phyloP scores from a whole-genome alignment of 495 filamentous ascomycete genomes.

The Trichocladium uniseriatum region DNA sequence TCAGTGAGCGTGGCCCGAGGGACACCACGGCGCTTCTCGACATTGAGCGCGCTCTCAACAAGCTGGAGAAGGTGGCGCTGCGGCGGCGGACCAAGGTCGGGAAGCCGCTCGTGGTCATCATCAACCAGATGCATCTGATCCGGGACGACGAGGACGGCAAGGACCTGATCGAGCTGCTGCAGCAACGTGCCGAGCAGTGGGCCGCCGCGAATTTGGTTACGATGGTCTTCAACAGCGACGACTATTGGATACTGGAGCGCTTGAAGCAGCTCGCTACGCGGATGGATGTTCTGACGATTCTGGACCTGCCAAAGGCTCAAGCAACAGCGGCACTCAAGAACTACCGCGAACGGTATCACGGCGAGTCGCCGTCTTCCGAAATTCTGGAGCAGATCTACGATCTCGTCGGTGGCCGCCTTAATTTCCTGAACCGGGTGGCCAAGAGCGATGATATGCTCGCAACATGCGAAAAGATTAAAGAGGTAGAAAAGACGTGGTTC shows the following conservation, averaged over 20 bases:
- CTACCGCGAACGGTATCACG: conserved; percentile 63
- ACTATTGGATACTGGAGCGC: conserved; percentile 96
- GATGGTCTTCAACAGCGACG: conserved; percentile 85
- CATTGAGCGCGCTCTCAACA: conserved; percentile 94
- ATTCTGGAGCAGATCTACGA: conserved; percentile 71
- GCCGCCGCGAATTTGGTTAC: conserved; percentile 82
- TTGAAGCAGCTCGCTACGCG: conserved; percentile 82
- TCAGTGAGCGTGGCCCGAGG: conserved; percentile 85
- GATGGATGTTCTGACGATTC: conserved; percentile 80
- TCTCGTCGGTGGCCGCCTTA: conserved; percentile 74
- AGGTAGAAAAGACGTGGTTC: conserved; percentile 86
- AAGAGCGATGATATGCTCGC: conserved; percentile 65
- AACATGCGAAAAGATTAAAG: conserved; percentile 70
- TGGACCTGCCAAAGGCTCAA: conserved; percentile 66
- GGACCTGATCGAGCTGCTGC: conserved; percentile 86
- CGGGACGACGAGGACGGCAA: conserved; percentile 84
- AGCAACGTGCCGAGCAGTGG: conserved; percentile 94
- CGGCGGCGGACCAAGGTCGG: conserved; percentile 47
- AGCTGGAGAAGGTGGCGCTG: conserved; percentile 89
- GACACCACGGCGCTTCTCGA: conserved; percentile 86
- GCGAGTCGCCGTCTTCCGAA: conserved; percentile 44
- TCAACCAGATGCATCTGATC: conserved; percentile 85
- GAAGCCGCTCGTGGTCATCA: conserved; percentile 71
- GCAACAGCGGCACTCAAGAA: conserved; percentile 65
- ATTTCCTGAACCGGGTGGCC: conserved; percentile 78